Percentiles rank a stretch among this genome's conserved stretches.
phyloP scores from a whole-genome alignment of 768 basidiomycete genomes.

The Phylloporus scabripes region DNA sequence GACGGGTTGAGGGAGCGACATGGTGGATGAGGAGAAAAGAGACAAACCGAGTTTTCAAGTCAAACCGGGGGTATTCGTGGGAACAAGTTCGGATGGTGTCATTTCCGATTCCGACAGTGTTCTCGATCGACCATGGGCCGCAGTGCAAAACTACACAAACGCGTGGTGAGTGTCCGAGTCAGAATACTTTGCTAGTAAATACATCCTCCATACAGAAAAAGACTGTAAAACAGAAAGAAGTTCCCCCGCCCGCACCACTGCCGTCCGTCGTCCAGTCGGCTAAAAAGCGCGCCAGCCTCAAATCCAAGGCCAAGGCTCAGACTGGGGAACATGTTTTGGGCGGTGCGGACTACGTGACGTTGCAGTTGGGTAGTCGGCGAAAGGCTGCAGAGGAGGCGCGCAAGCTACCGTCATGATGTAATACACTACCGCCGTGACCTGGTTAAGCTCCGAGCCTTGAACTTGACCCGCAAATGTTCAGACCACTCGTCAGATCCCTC shows the following conservation, averaged over 20 bases:
- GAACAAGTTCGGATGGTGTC: conserved; percentile 13
- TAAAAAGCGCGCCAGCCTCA: conserved; percentile 27
- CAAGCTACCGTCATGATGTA: conserved; percentile 43
- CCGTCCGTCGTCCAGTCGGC: conserved; percentile 15
- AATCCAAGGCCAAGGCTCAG: conserved; percentile 19
- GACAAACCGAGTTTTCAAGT: conserved; percentile 6
- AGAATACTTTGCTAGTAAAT: background rate
- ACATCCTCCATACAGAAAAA: conserved; percentile 23
- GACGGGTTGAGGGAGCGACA: conserved; percentile 93
- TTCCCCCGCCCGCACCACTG: background rate
- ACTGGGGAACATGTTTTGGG: conserved; percentile 47
- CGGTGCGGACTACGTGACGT: conserved; percentile 69
- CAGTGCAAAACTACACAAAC: conserved; percentile 34
- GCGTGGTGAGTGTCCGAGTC: conserved; percentile 22
- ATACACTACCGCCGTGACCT: background rate
- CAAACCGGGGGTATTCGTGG: conserved; percentile 27
- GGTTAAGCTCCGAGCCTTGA: conserved; percentile 20
- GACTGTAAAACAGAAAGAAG: background rate
- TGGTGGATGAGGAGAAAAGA: conserved; percentile 31
- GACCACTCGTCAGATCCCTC: conserved; percentile 10
- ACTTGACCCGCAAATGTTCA: conserved; percentile 13
- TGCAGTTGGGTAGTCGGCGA: conserved; percentile 66
- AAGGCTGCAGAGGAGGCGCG: conserved; percentile 62
- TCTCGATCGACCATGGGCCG: conserved; percentile 26
- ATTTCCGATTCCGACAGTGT: background rate